Evolutionary conservation across 2,329 filamentous ascomycete species (phyloP).

Genomic region (Huntiella moniliformis): DNA sequence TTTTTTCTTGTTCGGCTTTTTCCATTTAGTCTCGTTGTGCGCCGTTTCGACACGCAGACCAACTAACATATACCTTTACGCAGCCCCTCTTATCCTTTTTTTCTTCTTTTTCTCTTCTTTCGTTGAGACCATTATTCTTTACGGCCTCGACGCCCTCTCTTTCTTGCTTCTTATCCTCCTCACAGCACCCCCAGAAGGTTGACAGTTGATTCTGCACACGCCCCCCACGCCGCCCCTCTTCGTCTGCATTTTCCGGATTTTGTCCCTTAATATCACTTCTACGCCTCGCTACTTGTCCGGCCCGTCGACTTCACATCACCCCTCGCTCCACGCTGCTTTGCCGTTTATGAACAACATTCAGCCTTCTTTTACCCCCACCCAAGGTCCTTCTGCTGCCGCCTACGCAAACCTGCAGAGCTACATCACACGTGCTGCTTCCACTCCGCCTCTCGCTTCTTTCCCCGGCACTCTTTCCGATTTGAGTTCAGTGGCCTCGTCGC

Average conservation of each 20-base stretch:
- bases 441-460: constrained; percentile 34
- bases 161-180: neutral
- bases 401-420: constrained; percentile 53
- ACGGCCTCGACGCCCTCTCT: too few relatives aligned
- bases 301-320: neutral
- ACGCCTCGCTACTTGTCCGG: neutral
- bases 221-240: neutral
- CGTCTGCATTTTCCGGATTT: neutral
- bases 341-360: constrained; percentile 51
- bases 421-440: constrained; percentile 57
- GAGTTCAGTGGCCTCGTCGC: constrained; percentile 31
- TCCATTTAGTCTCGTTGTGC: too few relatives aligned
- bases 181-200: neutral
- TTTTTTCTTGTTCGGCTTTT: neutral
- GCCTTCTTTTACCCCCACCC: constrained; percentile 49
- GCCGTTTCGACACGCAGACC: neutral
- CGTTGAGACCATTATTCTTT: neutral
- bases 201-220: neutral
- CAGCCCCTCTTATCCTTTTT: neutral
- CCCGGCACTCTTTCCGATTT: constrained; percentile 35
- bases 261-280: too few relatives aligned
- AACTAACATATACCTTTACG: neutral
- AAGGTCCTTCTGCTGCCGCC: constrained; percentile 48
- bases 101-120: constrained; percentile 1
- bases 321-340: constrained; percentile 17